phyloP scores from a whole-genome alignment of 2,329 filamentous ascomycete species.

The Amauroascus verrucosus region DNA sequence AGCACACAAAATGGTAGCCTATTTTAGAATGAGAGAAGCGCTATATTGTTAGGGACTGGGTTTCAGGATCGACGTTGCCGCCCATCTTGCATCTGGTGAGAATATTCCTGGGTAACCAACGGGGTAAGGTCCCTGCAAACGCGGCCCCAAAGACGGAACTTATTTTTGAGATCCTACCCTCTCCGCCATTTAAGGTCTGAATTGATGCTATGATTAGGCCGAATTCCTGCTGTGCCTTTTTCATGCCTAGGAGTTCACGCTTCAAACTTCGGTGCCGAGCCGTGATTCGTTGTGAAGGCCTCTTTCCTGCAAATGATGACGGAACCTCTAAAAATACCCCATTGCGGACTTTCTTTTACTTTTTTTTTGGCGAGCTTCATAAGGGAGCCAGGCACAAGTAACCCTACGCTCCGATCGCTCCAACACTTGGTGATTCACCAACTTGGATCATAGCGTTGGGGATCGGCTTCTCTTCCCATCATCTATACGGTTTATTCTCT shows the following conservation, averaged over 20 bases:
- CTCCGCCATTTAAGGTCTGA: too few species aligned
- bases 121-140: too few species aligned
- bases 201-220: too few species aligned
- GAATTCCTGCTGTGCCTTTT: too few species aligned
- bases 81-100: neutral
- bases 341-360: neutral
- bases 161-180: too few species aligned
- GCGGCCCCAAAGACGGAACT: too few species aligned
- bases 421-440: neutral
- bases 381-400: neutral
- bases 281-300: neutral
- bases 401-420: neutral
- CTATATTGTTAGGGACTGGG: neutral
- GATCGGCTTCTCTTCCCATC: neutral
- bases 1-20: neutral
- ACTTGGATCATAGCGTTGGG: neutral
- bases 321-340: neutral
- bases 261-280: too few species aligned
- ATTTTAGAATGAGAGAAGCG: neutral
- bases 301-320: neutral
- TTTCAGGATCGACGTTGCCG: neutral
- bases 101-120: neutral
- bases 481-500: neutral
- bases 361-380: neutral
- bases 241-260: too few species aligned